Percentiles rank a stretch among this genome's conserved stretches.
Conservation (phyloP, 2,329 filamentous ascomycete species). For the Rachicladosporium sp. region DNA sequence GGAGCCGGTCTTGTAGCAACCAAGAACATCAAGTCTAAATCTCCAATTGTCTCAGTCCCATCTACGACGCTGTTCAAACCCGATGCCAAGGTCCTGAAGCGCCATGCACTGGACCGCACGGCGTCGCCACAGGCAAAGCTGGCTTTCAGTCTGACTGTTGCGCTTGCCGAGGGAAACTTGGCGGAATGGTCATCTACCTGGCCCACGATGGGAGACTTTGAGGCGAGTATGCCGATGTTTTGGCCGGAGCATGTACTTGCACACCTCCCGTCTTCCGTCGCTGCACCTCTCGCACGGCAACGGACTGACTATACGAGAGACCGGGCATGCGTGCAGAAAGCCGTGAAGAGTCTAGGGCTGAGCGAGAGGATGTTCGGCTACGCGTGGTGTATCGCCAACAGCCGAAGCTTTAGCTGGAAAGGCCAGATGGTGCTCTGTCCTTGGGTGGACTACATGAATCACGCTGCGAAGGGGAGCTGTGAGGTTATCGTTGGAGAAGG, state of each 20-base stretch:
- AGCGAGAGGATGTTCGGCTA: slow-evolving; percentile 37
- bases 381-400: slow-evolving; percentile 51
- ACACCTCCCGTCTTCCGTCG: slow-evolving; percentile 26
- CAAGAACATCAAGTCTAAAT: slow-evolving; percentile 47
- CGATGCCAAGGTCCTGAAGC: slow-evolving; percentile 41
- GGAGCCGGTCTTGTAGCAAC: slow-evolving; percentile 70
- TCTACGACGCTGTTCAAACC: slow-evolving; percentile 50
- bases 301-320: slow-evolving; percentile 19
- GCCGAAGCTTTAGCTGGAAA: slow-evolving; percentile 48
- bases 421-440: slow-evolving; percentile 52
- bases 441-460: slow-evolving; percentile 61
- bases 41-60: slow-evolving; percentile 55
- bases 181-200: slow-evolving; percentile 30
- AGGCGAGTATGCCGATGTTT: slow-evolving; percentile 43
- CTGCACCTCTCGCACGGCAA: slow-evolving; percentile 20
- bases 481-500: slow-evolving; percentile 44
- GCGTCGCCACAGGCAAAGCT: slow-evolving; percentile 51
- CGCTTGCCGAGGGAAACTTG: slow-evolving; percentile 3
- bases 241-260: slow-evolving; percentile 35
- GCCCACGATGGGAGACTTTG: slow-evolving; percentile 50
- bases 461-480: slow-evolving; percentile 37
- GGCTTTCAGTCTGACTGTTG: slow-evolving; percentile 32
- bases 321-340: slow-evolving; percentile 7
- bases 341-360: slow-evolving; percentile 6
- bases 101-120: slow-evolving; percentile 9